Conservation (phyloP, 805 yeast genomes). For the Cyberlindnera lachancei region DNA sequence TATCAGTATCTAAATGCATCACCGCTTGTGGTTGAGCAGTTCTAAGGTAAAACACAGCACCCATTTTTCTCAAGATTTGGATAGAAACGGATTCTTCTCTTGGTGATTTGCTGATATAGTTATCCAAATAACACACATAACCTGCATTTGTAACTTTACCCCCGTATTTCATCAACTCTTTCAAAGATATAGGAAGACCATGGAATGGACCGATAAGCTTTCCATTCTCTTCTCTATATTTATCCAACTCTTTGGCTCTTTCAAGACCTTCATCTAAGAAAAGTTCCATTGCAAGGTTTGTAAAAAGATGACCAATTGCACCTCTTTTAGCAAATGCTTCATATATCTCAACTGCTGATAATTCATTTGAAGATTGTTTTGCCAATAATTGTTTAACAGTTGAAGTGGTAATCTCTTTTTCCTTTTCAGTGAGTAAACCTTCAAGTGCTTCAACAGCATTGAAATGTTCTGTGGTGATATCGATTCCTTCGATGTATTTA, state of each 20-base stretch:
- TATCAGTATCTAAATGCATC: conserved; percentile 62
- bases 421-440: conserved; percentile 12
- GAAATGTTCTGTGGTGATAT: conserved; percentile 14
- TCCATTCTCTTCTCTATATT: conserved; percentile 33
- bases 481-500: conserved; percentile 10
- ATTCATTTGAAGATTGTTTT: conserved; percentile 24
- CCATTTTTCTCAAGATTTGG: conserved; percentile 27
- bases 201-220: conserved; percentile 59
- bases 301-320: conserved; percentile 47
- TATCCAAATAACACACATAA: conserved; percentile 46
- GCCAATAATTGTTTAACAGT: conserved; percentile 14
- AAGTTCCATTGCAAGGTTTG: conserved; percentile 28
- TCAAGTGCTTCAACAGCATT: conserved; percentile 17
- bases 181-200: conserved; percentile 61
- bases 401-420: conserved; percentile 15
- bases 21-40: conserved; percentile 64
- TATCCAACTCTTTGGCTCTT: conserved; percentile 51
- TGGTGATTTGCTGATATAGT: conserved; percentile 28
- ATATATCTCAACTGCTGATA: conserved; percentile 35
- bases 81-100: conserved; percentile 42
- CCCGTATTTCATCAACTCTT: conserved; percentile 54
- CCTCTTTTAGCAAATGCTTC: conserved; percentile 52
- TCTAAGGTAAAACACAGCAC: conserved; percentile 55
- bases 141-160: conserved; percentile 55
- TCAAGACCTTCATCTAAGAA: conserved; percentile 54